Percentiles rank a stretch among this genome's conserved stretches.
These are phyloP conservation scores for Pseudogymnoascus sp. DNA, from an alignment of 2,329 filamentous ascomycete species.

Conservation along the genomic window DNA sequence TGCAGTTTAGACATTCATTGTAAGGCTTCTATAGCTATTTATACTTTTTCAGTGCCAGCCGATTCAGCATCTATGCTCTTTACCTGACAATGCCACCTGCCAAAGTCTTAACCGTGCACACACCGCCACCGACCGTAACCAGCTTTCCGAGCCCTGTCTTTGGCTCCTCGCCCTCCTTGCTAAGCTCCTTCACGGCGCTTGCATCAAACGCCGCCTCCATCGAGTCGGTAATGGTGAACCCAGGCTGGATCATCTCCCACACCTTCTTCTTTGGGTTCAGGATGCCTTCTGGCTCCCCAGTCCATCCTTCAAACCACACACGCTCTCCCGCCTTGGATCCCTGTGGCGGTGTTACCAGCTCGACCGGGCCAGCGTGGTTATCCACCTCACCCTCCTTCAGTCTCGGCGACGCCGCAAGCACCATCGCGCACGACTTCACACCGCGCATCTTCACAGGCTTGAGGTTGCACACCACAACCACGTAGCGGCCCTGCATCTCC, in stretches of 20 bases:
- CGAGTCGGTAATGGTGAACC: slow-evolving; percentile 78
- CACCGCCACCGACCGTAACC: slow-evolving; percentile 60
- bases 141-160: slow-evolving; percentile 48
- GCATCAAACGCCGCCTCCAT: slow-evolving; percentile 85
- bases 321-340: slow-evolving; percentile 75
- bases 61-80: neutral
- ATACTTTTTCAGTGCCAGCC: neutral
- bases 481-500: slow-evolving; percentile 94
- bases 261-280: slow-evolving; percentile 99
- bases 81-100: slow-evolving; percentile 78
- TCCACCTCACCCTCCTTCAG: slow-evolving; percentile 73
- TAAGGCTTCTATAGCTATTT: slow-evolving; percentile 5
- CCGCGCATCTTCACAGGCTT: slow-evolving; percentile 99
- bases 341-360: slow-evolving; percentile 77
- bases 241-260: slow-evolving; percentile 94
- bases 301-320: slow-evolving; percentile 90
- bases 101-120: slow-evolving; percentile 76
- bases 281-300: slow-evolving; percentile 83
- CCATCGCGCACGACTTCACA: slow-evolving; percentile 76
- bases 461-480: slow-evolving; percentile 92
- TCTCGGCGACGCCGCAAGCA: slow-evolving; percentile 84
- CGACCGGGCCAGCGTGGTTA: slow-evolving; percentile 82
- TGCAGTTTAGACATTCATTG: neutral
- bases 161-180: slow-evolving; percentile 53
- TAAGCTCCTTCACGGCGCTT: slow-evolving; percentile 63